A percentile compares a stretch with the other conserved stretches of the same genome.
Conservation (phyloP, 2,329 filamentous ascomycete species). For the Taxawa tesnikishii region DNA sequence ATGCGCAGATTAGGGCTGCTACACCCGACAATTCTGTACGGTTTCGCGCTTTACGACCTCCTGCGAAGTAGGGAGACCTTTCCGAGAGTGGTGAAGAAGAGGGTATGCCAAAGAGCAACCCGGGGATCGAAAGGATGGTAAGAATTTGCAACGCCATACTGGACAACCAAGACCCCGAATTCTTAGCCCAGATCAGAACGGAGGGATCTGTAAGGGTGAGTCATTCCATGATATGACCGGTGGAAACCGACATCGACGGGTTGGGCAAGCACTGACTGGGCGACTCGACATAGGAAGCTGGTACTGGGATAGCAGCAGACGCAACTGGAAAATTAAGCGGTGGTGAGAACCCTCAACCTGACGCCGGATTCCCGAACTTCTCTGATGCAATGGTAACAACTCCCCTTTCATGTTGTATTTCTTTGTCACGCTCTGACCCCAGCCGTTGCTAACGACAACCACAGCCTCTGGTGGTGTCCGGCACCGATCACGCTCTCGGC, state of each 20-base stretch:
- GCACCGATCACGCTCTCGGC: neutral
- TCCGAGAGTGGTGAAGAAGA: neutral
- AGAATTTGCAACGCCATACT: conserved; percentile 4
- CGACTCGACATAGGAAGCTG: neutral
- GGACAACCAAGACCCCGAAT: conserved; percentile 5
- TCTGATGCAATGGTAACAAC: neutral
- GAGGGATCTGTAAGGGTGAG: too few relatives aligned
- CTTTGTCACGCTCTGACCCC: neutral
- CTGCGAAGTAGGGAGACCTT: conserved; percentile 1
- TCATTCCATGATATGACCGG: too few relatives aligned
- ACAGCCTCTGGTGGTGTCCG: too few relatives aligned
- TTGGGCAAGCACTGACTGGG: too few relatives aligned
- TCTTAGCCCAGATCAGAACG: neutral
- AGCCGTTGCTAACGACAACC: neutral
- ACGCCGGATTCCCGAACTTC: too few relatives aligned
- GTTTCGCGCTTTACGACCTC: conserved; percentile 3
- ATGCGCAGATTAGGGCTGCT: conserved; percentile 1
- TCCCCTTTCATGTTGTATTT: neutral
- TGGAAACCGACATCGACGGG: too few relatives aligned
- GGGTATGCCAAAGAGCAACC: too few relatives aligned
- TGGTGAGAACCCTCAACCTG: too few relatives aligned
- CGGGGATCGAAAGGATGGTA: conserved; percentile 2
- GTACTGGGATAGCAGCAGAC: neutral
- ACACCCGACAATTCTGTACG: conserved; percentile 1
- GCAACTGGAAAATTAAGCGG: too few relatives aligned